A percentile compares a stretch with the other conserved stretches of the same genome.
Conservation (phyloP, 768 basidiomycete species). For the Suillus luteus region DNA sequence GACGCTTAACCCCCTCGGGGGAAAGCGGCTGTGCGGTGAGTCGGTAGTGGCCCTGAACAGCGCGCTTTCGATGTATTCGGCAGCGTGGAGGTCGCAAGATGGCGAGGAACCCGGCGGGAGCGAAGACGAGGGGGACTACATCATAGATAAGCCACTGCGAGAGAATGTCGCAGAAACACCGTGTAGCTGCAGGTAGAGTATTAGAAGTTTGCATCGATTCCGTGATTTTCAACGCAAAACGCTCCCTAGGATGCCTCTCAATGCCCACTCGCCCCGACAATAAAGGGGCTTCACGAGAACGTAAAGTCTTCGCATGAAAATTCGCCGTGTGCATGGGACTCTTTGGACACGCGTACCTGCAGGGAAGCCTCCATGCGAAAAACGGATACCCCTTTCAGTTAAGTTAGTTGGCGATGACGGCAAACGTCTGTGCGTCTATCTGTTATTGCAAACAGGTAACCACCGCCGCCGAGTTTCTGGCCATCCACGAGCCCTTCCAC, state of each 20-base stretch:
- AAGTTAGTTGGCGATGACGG: conserved; percentile 1
- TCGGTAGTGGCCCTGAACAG: background rate
- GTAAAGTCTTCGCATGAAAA: conserved; percentile 2
- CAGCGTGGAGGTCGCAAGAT: background rate
- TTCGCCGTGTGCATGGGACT: background rate
- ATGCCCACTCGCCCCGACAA: background rate
- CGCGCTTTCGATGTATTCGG: background rate
- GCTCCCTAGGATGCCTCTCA: background rate
- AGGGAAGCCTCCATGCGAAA: background rate
- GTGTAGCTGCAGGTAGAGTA: background rate
- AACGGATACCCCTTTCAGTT: background rate
- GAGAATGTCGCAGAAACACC: background rate
- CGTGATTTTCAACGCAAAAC: background rate
- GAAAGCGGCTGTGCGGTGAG: background rate
- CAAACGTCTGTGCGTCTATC: background rate
- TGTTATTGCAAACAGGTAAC: background rate
- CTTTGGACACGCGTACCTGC: background rate
- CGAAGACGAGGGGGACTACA: background rate
- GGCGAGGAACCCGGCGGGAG: background rate
- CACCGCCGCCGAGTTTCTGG: background rate
- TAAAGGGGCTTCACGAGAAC: background rate
- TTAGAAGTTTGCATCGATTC: background rate
- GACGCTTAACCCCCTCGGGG: background rate
- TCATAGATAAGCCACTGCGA: background rate
- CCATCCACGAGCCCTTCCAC: no score